Conservation (phyloP, 768 basidiomycete species). For the Suillus variegatus region DNA sequence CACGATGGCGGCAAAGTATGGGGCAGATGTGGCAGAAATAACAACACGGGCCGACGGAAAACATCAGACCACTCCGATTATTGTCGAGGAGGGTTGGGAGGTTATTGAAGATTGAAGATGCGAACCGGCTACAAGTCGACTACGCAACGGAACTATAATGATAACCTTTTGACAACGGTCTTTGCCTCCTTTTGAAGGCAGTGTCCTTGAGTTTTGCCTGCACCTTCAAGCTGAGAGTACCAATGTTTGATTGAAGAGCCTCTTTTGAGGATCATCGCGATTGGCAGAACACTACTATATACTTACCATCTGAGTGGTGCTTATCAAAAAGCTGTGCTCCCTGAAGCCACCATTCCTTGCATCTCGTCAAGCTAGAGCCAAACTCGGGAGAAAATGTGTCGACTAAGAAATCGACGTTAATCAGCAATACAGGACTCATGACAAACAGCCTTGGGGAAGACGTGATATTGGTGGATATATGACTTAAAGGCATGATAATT, state of each 20-base stretch:
- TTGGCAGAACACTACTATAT: background rate
- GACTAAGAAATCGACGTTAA: conserved; percentile 44
- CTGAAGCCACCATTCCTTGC: conserved; percentile 78
- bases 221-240: no score
- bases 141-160: background rate
- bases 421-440: background rate
- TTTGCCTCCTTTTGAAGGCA: conserved; percentile 36
- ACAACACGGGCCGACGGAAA: background rate
- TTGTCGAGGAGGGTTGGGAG: conserved; percentile 6
- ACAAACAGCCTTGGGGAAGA: no score
- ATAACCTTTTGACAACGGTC: conserved; percentile 60
- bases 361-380: conserved; percentile 65
- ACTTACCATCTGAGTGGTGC: conserved; percentile 85
- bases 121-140: background rate
- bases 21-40: background rate
- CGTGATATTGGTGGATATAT: no score
- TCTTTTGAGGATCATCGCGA: conserved; percentile 40
- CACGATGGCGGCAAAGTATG: background rate
- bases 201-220: no score
- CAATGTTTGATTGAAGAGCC: conserved; percentile 31
- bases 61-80: background rate
- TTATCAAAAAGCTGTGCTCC: conserved; percentile 69
- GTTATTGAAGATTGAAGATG: background rate
- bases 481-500: no score
- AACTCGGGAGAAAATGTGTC: conserved; percentile 93